A percentile compares a stretch with the other conserved stretches of the same genome.
Conservation (phyloP, 352 stramenopile genomes). For the Phytophthora meadii region DNA sequence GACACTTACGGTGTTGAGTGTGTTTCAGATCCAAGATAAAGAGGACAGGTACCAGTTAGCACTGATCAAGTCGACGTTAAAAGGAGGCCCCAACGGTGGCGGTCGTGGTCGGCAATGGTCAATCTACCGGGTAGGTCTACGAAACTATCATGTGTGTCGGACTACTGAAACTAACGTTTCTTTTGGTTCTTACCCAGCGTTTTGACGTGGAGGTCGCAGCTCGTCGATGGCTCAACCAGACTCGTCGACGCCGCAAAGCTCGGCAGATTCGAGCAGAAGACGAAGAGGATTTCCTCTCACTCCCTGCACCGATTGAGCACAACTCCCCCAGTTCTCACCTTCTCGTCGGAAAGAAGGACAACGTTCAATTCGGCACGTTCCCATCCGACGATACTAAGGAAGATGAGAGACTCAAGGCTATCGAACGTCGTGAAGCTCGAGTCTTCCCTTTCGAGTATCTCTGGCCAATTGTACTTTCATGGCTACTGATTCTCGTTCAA, state of each 20-base stretch:
- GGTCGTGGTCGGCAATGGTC: constrained; percentile 59
- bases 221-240: constrained; percentile 63
- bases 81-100: constrained; percentile 46
- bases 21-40: constrained; percentile 55
- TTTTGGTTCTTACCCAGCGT: constrained; percentile 32
- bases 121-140: constrained; percentile 54
- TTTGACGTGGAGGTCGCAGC: constrained; percentile 68
- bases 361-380: constrained; percentile 49
- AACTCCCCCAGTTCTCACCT: constrained; percentile 19
- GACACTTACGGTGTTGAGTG: not conserved
- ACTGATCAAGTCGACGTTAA: constrained; percentile 56
- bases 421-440: constrained; percentile 47
- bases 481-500: constrained; percentile 69
- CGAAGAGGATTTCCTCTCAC: constrained; percentile 66
- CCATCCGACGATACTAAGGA: constrained; percentile 43
- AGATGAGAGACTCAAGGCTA: constrained; percentile 17
- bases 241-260: constrained; percentile 48
- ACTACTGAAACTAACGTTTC: not conserved
- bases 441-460: constrained; percentile 61
- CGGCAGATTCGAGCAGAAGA: constrained; percentile 51
- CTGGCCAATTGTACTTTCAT: constrained; percentile 53
- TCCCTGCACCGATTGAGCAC: constrained; percentile 45
- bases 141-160: no score
- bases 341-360: constrained; percentile 16
- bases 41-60: constrained; percentile 47